Percentiles rank a stretch among this genome's conserved stretches.
phyloP scores from a whole-genome alignment of 768 basidiomycete genomes.

The Mycena belliarum region DNA sequence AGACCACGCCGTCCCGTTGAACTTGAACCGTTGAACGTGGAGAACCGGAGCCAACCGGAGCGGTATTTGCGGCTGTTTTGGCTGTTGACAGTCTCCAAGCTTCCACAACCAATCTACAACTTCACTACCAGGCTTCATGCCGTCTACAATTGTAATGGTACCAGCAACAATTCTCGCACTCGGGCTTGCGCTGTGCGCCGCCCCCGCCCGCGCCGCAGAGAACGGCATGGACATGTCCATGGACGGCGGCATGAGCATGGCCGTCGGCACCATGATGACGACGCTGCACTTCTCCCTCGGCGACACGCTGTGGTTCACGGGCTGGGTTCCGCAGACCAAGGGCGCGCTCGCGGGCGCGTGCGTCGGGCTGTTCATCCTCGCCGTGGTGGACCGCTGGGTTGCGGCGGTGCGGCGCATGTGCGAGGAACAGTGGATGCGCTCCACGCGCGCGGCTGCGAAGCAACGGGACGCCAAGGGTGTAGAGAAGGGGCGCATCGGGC shows the following conservation, averaged over 20 bases:
- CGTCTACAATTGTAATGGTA: too few relatives aligned
- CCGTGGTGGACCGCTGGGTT: constrained; percentile 75
- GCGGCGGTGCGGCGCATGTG: constrained; percentile 56
- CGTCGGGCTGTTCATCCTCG: constrained; percentile 75
- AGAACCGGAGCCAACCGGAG: too few relatives aligned
- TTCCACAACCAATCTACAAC: too few relatives aligned
- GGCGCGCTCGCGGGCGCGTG: constrained; percentile 77
- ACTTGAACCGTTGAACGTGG: too few relatives aligned
- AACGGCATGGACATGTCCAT: constrained; percentile 66
- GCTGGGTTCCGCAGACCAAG: constrained; percentile 68
- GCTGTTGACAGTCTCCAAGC: too few relatives aligned
- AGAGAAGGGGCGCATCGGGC: not conserved
- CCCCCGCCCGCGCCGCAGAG: not conserved
- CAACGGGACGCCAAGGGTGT: not conserved
- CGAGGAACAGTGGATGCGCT: constrained; percentile 64
- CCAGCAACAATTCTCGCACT: too few relatives aligned
- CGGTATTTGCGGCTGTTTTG: too few relatives aligned
- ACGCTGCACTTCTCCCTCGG: constrained; percentile 63
- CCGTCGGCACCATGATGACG: constrained; percentile 47
- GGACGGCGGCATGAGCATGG: constrained; percentile 50
- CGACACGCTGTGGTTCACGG: constrained; percentile 60
- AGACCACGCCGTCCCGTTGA: too few relatives aligned
- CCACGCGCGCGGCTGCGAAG: constrained; percentile 1
- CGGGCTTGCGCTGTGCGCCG: not conserved
- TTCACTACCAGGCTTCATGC: too few relatives aligned